Base-by-base conservation (phyloP, 2,329 filamentous ascomycete species). In the Onygenales sp. region DNA sequence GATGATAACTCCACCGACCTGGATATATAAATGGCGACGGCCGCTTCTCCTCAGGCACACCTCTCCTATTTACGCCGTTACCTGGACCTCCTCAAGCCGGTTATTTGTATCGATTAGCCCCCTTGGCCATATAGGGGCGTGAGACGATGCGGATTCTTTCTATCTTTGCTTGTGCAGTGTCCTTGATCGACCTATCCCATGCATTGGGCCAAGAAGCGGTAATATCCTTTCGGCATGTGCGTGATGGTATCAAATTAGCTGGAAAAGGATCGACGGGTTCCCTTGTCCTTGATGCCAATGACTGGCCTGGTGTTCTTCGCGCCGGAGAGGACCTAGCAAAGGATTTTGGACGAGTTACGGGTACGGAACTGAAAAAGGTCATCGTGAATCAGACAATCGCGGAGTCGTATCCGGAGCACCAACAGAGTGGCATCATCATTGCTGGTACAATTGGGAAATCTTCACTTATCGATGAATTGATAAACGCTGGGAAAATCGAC, bases 291-390 rank as follows among this genome's bases (percentile, higher is more conserved):
- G 79, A 80, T 8, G 61, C 66, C 17, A 70, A 79, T 53, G 84
- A 87, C 55, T 85, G 80, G 73, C 84, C 81, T 70, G 85, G 83
- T 54, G 85, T 87, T 1, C 75, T 86, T 52, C 78, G 84, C 31
- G 83, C 82, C 5, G 85, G 83, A 0, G 75, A 82, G 41, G 85
- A 89, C 65, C 75, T 89, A 8, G 82, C 83, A 0, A 63, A 74
- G 3, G 85, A 89, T 65, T 86, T 89, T 69, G 84, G 84, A 13
- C 79, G 82, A n/a, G 83, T 87, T 4, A 86, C 83, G 0, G 83
- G 84, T 7, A 44, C n/a, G 14, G 21, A 17, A 17, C 14, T 44
- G n/a, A 27, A 11, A 14, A 44, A 9, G 21, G 8, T 27, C 14
- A 10, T 44, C 9, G 78, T 77, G 60, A 80, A 80, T 33, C 76